Percentiles rank a stretch among this genome's conserved stretches.
These are phyloP conservation scores for Crithidia expoeki DNA, from an alignment of 208 protist genomes.

Conservation along the genomic window DNA sequence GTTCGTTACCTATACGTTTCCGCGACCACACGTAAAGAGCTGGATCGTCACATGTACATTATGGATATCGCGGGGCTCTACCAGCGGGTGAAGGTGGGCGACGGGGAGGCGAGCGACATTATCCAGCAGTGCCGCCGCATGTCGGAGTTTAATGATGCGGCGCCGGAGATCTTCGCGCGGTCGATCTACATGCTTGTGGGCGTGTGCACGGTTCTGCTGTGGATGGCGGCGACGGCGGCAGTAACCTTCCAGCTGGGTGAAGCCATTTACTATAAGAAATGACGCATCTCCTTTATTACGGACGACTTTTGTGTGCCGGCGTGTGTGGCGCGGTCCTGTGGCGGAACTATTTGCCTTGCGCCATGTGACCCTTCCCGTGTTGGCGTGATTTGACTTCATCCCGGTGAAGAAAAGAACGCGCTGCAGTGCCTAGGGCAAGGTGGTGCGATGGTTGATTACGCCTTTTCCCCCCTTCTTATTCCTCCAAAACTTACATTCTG, in stretches of 20 bases:
- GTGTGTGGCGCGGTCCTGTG: no score
- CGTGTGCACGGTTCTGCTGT: slow-evolving; percentile 34
- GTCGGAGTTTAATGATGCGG: slow-evolving; percentile 41
- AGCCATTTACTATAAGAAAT: slow-evolving; percentile 31
- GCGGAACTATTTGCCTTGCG: no score
- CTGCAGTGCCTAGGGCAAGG: no score
- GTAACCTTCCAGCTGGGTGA: slow-evolving; percentile 43
- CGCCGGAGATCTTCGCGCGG: slow-evolving; percentile 53
- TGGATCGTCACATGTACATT: slow-evolving; percentile 63
- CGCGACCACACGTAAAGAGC: slow-evolving; percentile 37
- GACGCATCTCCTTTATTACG: neutral
- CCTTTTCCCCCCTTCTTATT: no score
- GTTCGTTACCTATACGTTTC: slow-evolving; percentile 66
- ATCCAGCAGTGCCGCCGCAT: slow-evolving; percentile 54
- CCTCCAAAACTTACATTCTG: no score
- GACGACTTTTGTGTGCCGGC: no score
- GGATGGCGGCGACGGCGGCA: slow-evolving; percentile 41
- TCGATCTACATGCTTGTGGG: slow-evolving; percentile 34
- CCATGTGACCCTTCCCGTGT: no score
- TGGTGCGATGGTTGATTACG: no score
- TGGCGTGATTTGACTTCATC: no score
- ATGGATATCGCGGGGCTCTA: slow-evolving; percentile 72
- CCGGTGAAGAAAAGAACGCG: no score
- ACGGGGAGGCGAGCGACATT: slow-evolving; percentile 44
- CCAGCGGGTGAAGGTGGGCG: slow-evolving; percentile 46